A percentile compares a stretch with the other conserved stretches of the same genome.
phyloP scores from a whole-genome alignment of 192 early-diverging fungal genomes.

The Mortierella hygrophila region DNA sequence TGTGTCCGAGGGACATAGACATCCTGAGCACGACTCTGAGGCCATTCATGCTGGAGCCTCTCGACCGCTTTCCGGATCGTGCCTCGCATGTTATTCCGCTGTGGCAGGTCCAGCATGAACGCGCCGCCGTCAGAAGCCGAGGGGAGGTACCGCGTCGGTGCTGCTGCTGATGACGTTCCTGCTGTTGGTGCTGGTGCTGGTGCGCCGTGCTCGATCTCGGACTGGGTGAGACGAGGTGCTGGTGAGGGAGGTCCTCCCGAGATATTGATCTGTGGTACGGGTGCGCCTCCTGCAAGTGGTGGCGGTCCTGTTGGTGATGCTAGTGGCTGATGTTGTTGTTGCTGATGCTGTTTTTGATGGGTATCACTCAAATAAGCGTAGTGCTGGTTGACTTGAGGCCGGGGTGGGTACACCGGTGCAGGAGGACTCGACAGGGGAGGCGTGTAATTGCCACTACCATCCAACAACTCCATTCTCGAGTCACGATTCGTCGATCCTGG shows the following conservation, averaged over 20 bases:
- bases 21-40: conserved; percentile 11
- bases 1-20: conserved; percentile 41
- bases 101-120: conserved; percentile 4
- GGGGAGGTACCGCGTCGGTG: neutral
- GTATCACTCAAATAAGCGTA: conserved; percentile 5
- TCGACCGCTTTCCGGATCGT: conserved; percentile 47
- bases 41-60: conserved; percentile 50
- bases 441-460: neutral
- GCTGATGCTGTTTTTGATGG: neutral
- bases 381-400: conserved; percentile 14
- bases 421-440: neutral
- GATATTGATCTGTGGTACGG: too few relatives aligned
- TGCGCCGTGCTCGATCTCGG: neutral
- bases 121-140: conserved; percentile 11
- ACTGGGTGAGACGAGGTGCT: neutral
- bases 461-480: conserved; percentile 9
- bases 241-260: neutral
- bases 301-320: neutral
- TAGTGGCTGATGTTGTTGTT: neutral
- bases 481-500: neutral
- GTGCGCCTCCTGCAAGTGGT: too few relatives aligned
- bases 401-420: conserved; percentile 15
- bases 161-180: neutral
- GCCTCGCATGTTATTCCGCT: conserved; percentile 33
- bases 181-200: neutral